These are phyloP conservation scores for Candida tetrigidarum DNA, from an alignment of 1,139 yeast genomes.

Conservation along the genomic window DNA sequence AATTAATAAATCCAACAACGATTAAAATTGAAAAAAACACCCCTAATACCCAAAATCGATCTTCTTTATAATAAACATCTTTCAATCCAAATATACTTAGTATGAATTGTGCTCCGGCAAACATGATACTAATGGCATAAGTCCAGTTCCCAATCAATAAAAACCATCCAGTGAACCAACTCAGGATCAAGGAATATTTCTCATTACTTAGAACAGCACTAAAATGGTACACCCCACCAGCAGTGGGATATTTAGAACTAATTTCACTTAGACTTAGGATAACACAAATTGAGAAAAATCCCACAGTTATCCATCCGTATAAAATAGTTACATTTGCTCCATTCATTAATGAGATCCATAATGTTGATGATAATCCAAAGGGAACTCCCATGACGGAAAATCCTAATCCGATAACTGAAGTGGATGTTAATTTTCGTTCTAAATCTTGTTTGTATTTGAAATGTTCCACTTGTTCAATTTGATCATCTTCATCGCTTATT, in stretches of 20 bases:
- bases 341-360: constrained; percentile 68
- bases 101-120: constrained; percentile 75
- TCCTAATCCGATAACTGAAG: constrained; percentile 73
- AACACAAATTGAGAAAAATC: constrained; percentile 62
- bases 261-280: constrained; percentile 73
- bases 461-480: constrained; percentile 64
- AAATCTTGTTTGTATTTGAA: constrained; percentile 73
- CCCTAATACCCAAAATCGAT: constrained; percentile 56
- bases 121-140: constrained; percentile 71
- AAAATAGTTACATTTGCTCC: constrained; percentile 76
- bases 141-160: constrained; percentile 76
- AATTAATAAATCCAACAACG: constrained; percentile 63
- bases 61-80: constrained; percentile 60
- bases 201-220: constrained; percentile 70
- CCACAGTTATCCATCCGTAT: constrained; percentile 71
- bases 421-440: constrained; percentile 65
- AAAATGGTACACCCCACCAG: constrained; percentile 76
- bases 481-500: constrained; percentile 43
- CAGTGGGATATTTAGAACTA: constrained; percentile 74
- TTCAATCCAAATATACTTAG: constrained; percentile 66
- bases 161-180: constrained; percentile 83
- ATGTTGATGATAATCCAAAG: constrained; percentile 70
- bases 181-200: constrained; percentile 54
- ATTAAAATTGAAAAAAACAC: constrained; percentile 61
- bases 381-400: constrained; percentile 83